These are phyloP conservation scores for Solanum tarapatanum DNA, from an alignment of 257 asterid genomes.

Conservation along the genomic window DNA sequence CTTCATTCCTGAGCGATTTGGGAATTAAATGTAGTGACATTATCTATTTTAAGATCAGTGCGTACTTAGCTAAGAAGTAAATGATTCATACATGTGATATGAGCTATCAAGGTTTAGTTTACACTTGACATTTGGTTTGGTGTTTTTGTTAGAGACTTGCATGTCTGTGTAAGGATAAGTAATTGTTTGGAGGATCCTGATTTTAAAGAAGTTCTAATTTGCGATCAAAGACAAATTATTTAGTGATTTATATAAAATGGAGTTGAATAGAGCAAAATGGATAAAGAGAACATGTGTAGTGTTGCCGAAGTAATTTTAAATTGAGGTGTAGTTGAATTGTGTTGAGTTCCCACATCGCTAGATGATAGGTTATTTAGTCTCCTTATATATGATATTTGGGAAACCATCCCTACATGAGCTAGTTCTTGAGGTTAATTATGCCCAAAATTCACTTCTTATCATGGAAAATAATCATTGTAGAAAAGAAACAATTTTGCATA, in stretches of 20 bases:
- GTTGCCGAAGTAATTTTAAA: background rate
- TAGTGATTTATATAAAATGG: background rate
- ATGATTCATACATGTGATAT: background rate
- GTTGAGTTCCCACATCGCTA: background rate
- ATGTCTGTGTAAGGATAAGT: no score
- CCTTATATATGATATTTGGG: background rate
- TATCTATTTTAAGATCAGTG: background rate
- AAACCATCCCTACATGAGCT: background rate
- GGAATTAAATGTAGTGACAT: background rate
- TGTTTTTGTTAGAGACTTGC: no score
- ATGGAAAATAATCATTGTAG: background rate
- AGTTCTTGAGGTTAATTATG: background rate
- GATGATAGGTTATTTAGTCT: background rate
- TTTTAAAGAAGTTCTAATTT: no score
- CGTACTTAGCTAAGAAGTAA: background rate
- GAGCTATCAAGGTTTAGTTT: background rate
- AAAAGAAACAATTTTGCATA: background rate
- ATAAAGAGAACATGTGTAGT: background rate
- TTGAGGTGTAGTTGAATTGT: background rate
- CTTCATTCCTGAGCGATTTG: background rate
- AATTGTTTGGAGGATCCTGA: no score
- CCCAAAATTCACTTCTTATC: background rate
- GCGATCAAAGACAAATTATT: no score
- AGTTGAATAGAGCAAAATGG: background rate
- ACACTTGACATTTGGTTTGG: no score